Percentiles rank a stretch among this genome's conserved stretches.
These are phyloP conservation scores for Fomitopsis betulina DNA, from an alignment of 1,284 basidiomycete species.

Conservation along the genomic window DNA sequence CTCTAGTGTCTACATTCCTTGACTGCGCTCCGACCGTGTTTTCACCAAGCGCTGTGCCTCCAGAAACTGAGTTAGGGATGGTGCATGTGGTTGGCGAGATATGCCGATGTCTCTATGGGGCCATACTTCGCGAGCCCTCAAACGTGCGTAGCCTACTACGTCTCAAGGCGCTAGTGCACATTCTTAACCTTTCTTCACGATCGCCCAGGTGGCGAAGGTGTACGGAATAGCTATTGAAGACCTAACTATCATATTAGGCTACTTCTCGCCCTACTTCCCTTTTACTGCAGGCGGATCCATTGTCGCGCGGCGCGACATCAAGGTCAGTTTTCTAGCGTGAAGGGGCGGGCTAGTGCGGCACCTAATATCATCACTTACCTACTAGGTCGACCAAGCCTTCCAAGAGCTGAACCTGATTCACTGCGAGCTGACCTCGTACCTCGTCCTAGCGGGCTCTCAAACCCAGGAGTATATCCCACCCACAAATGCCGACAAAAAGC, in stretches of 20 bases:
- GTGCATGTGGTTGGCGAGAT: constrained; percentile 62
- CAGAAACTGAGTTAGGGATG: constrained; percentile 61
- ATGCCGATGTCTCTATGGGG: constrained; percentile 61
- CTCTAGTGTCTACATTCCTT: constrained; percentile 77
- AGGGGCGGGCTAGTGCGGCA: neutral
- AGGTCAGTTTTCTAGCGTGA: constrained; percentile 33
- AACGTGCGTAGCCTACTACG: constrained; percentile 8
- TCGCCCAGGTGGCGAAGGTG: constrained; percentile 12
- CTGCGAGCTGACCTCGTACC: constrained; percentile 70
- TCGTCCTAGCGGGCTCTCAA: constrained; percentile 38
- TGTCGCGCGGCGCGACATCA: constrained; percentile 43
- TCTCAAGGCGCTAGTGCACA: too few relatives aligned
- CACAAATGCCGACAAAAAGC: neutral
- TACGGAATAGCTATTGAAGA: constrained; percentile 33
- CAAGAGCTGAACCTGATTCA: constrained; percentile 72
- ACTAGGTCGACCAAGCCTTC: constrained; percentile 54
- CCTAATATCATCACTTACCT: neutral
- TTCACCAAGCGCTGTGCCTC: constrained; percentile 49
- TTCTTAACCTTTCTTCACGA: neutral
- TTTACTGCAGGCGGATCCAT: constrained; percentile 41
- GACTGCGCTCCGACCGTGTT: constrained; percentile 83
- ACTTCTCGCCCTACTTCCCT: constrained; percentile 84
- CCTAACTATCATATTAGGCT: constrained; percentile 55
- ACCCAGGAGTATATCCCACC: neutral
- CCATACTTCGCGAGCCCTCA: constrained; percentile 31